phyloP scores from a whole-genome alignment of 2,329 filamentous ascomycete genomes.

The Graphium sp. region DNA sequence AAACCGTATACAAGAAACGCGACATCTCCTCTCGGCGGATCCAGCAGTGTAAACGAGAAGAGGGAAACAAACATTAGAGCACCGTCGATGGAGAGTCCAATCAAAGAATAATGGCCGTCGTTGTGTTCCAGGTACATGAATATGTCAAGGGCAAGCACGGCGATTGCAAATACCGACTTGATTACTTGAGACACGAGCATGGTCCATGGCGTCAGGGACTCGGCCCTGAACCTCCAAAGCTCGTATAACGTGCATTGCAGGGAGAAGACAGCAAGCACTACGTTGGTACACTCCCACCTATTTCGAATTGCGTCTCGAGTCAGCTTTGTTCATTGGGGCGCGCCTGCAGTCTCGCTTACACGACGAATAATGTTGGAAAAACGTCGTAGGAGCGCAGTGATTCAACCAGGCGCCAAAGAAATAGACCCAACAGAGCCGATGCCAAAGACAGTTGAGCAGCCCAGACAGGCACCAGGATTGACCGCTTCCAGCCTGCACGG shows the following conservation, averaged over 20 bases:
- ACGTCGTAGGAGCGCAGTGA: no score
- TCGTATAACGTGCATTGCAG: slow-evolving; percentile 28
- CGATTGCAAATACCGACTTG: slow-evolving; percentile 27
- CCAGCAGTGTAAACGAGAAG: slow-evolving; percentile 1
- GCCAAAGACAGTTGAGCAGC: slow-evolving; percentile 26
- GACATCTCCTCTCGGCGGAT: no score
- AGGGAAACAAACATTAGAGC: slow-evolving; percentile 20
- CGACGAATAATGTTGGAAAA: not conserved
- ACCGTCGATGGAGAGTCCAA: slow-evolving; percentile 32
- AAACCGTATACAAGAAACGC: not conserved
- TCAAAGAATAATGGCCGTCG: slow-evolving; percentile 26
- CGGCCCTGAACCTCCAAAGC: slow-evolving; percentile 25
- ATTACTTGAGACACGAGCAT: slow-evolving; percentile 33
- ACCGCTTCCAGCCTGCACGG: slow-evolving; percentile 31
- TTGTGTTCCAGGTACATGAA: slow-evolving; percentile 27
- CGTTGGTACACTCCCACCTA: slow-evolving; percentile 37
- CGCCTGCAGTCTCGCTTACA: no score
- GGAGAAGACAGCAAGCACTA: slow-evolving; percentile 27
- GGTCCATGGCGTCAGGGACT: slow-evolving; percentile 35
- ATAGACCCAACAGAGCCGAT: slow-evolving; percentile 29
- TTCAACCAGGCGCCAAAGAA: slow-evolving; percentile 32
- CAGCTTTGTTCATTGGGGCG: no score
- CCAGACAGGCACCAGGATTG: slow-evolving; percentile 32
- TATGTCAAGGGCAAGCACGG: slow-evolving; percentile 31
- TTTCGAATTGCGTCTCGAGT: no score